phyloP scores from a whole-genome alignment of 2,329 filamentous ascomycete genomes.

The Ophiocordyceps sinensis region DNA sequence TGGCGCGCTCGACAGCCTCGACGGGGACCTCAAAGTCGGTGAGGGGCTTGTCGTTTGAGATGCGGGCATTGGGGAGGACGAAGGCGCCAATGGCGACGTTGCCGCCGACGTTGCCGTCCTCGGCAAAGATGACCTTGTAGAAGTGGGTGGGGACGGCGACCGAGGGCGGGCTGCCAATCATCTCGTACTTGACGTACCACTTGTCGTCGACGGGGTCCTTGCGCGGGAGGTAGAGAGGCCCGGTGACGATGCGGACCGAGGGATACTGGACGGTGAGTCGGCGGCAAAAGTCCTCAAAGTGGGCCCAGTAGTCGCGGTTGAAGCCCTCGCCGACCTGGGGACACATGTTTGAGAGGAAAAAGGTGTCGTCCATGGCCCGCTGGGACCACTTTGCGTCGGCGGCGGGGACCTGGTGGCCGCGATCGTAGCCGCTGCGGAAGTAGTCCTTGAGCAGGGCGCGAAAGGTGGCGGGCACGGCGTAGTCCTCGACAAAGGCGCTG shows the following conservation, averaged over 20 bases:
- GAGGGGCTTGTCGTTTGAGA: constrained; percentile 76
- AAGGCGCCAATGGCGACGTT: constrained; percentile 87
- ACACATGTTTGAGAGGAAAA: constrained; percentile 91
- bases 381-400: constrained; percentile 96
- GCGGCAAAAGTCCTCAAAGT: constrained; percentile 95
- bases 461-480: constrained; percentile 67
- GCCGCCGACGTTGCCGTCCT: constrained; percentile 56
- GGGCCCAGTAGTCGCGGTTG: constrained; percentile 98
- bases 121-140: constrained; percentile 96
- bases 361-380: constrained; percentile 87
- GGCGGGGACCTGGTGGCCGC: constrained; percentile 92
- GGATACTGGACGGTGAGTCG: constrained; percentile 69
- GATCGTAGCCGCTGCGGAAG: constrained; percentile 85
- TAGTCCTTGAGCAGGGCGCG: constrained; percentile 87
- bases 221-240: constrained; percentile 82
- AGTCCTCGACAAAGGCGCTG: constrained; percentile 73
- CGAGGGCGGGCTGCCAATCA: constrained; percentile 85
- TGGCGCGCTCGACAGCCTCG: constrained; percentile 83
- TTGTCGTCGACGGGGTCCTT: constrained; percentile 72
- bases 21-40: constrained; percentile 89
- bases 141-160: constrained; percentile 97
- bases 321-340: constrained; percentile 97
- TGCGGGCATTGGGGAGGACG: constrained; percentile 81
- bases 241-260: constrained; percentile 80
- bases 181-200: constrained; percentile 91